Evolutionary conservation across 2,329 filamentous ascomycete genomes (phyloP), one percentile per base, ranked within the genome.

Genomic region (Polytolypa hystricis): DNA sequence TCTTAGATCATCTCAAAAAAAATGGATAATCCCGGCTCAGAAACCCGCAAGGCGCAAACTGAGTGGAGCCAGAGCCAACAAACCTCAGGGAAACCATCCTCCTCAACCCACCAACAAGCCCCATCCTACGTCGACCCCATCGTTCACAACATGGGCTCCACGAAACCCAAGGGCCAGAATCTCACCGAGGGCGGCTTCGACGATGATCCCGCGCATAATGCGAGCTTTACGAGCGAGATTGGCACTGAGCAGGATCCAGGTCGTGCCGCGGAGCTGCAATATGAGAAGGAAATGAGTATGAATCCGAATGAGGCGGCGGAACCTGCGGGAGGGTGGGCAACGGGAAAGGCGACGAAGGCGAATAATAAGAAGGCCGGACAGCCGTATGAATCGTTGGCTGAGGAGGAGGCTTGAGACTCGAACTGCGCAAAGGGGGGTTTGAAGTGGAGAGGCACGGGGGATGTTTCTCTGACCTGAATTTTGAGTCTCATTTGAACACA

Each of bases 171-270:
- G 44, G 71, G 72, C 10, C 58, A 54, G 39, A 70, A 73, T 46
- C 44, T 74, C 35, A 63, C 49, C 1, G 69, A 73, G 43, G 67
- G 65, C 16, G 65, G 58, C 1, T 65, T 68, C 39, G 54, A 61
- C 17, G 48, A 53, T 18, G 52, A 59, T 29, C 55, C 53, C 6
- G 58, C 60, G 16, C 47, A 55, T 15, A 73, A 73, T 40, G 67
- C 64, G 21, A 71, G 66, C 47, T 74, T 66, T 51, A 65, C 50
- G 16, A 54, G 57, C 10, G 66, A 73, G 16, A 69, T 77, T 41
- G 74, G 74, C 2, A 61, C 61, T 2, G 54, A 67, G 43, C 62
- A 73, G 27, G 74, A 79, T 46, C 73, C 75, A 3, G 67, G 65
- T 2, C 58, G 73, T 19, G 47, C 56, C 12, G 73, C 71, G 5